A percentile compares a stretch with the other conserved stretches of the same genome.
phyloP scores from a whole-genome alignment of 2,329 filamentous ascomycete genomes.

The Fonsecaea pugnacius region DNA sequence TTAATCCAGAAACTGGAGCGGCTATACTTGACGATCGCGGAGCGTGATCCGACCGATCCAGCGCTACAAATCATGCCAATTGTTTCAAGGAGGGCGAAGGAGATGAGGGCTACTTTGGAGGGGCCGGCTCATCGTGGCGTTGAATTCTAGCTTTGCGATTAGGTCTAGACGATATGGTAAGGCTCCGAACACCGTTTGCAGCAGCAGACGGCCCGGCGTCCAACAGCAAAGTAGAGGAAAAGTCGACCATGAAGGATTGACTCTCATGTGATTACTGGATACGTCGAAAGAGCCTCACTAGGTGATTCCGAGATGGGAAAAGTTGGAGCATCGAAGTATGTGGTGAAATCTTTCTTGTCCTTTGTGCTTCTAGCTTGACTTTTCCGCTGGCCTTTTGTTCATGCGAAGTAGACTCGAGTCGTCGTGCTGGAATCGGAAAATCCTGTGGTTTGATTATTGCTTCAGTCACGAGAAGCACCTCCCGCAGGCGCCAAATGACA shows the following conservation, averaged over 20 bases:
- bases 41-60: slow-evolving; percentile 57
- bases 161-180: neutral
- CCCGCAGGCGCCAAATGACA: neutral
- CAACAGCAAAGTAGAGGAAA: neutral
- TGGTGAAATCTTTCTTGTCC: neutral
- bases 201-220: neutral
- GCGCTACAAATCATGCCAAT: slow-evolving; percentile 57
- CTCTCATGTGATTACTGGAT: neutral
- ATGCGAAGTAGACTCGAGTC: neutral
- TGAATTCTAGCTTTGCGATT: neutral
- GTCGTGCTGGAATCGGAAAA: neutral
- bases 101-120: slow-evolving; percentile 34
- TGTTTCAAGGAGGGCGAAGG: slow-evolving; percentile 50
- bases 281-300: neutral
- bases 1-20: slow-evolving; percentile 61
- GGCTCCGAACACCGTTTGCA: neutral
- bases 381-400: neutral
- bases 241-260: slow-evolving; percentile 1
- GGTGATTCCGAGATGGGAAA: neutral
- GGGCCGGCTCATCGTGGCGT: slow-evolving; percentile 7
- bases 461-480: neutral
- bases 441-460: neutral
- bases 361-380: neutral
- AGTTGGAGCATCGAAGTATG: neutral
- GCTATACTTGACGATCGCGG: slow-evolving; percentile 56